Evolutionary conservation across 2,329 filamentous ascomycete genomes (phyloP).

Genomic region (Xylaria sp.): DNA sequence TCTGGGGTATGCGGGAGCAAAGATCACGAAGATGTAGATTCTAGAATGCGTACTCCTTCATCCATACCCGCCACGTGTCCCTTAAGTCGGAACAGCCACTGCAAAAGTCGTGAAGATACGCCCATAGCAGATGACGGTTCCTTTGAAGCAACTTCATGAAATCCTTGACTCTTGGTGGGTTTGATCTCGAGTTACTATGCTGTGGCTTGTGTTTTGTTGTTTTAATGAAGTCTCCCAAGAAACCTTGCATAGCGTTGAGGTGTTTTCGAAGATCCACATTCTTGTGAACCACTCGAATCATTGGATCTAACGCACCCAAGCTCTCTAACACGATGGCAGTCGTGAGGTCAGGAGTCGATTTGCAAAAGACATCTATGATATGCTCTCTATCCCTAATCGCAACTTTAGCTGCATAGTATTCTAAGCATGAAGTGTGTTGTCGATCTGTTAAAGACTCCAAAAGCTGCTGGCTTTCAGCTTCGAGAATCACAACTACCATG

Average conservation of each 20-base stretch:
- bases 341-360: constrained; percentile 75
- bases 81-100: constrained; percentile 74
- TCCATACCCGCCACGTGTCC: constrained; percentile 69
- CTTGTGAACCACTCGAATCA: constrained; percentile 77
- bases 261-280: constrained; percentile 76
- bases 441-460: constrained; percentile 61
- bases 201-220: constrained; percentile 59
- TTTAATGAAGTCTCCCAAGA: constrained; percentile 77
- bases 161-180: constrained; percentile 73
- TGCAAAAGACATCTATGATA: constrained; percentile 73
- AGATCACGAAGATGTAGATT: neutral
- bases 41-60: constrained; percentile 54
- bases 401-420: constrained; percentile 77
- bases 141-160: constrained; percentile 73
- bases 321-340: constrained; percentile 73
- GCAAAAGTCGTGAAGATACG: constrained; percentile 75
- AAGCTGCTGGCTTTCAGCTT: constrained; percentile 58
- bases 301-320: constrained; percentile 75
- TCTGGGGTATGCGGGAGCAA: neutral
- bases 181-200: constrained; percentile 49
- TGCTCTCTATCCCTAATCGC: constrained; percentile 78
- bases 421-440: constrained; percentile 72
- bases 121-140: constrained; percentile 71
- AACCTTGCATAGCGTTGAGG: constrained; percentile 71
- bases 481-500: constrained; percentile 74